Conservation (phyloP, 148 eudicot genomes). For the Tetragonia tetragonoides region DNA sequence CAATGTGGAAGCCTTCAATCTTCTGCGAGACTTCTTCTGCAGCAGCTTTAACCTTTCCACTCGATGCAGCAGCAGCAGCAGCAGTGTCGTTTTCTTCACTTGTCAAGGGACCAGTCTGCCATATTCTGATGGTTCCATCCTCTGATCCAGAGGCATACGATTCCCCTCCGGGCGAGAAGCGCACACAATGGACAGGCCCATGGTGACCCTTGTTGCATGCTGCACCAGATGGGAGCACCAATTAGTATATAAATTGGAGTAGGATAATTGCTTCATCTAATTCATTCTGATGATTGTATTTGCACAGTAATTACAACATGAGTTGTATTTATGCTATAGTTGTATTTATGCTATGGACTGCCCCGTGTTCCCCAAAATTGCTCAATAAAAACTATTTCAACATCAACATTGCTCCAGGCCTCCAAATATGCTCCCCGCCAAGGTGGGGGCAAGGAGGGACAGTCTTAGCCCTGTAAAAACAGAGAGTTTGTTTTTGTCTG, state of each 20-base stretch:
- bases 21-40: conserved; percentile 52
- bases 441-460: no score
- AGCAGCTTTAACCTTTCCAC: conserved; percentile 39
- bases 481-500: no score
- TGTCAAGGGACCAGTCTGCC: conserved; percentile 70
- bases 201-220: conserved; percentile 99
- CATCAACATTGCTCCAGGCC: no score
- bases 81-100: conserved; percentile 33
- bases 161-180: conserved; percentile 89
- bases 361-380: no score
- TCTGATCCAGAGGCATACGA: conserved; percentile 98
- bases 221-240: conserved; percentile 23
- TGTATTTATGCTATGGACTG: no score
- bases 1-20: conserved; percentile 51
- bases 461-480: no score
- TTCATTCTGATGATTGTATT: no score
- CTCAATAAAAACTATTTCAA: no score
- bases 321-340: no score
- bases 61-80: conserved; percentile 34
- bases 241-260: conserved; percentile 1
- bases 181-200: conserved; percentile 96
- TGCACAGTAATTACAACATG: no score
- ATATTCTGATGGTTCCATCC: conserved; percentile 85
- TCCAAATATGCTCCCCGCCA: no score
- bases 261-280: not conserved